Base-by-base conservation (phyloP, 2,329 filamentous ascomycete genomes). In the Paracamarosporium sp. region DNA sequence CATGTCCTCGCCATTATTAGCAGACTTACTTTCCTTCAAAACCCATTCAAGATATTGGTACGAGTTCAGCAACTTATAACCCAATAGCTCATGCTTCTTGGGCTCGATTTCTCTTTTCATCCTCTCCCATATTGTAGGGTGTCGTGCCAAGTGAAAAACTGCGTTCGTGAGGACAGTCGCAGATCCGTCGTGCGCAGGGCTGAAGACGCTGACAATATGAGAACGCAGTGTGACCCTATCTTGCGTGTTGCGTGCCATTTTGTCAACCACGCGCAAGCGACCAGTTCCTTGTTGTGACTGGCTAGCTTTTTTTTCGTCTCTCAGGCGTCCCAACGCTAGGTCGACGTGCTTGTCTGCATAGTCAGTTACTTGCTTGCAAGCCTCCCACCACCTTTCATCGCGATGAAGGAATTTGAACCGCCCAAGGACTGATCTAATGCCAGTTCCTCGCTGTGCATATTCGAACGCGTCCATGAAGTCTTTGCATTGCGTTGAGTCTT, bases 31-130 rank as follows among this genome's bases (percentile, higher is more conserved):
- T 53, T 63, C 61, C 9, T 48, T 50, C 6, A 58, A 48, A 13
- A 65, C 61, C 28, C 60, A 60, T 28, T 62, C 62, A 1, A 68
- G 60, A 36, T 68, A 68, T 24, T 58, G 50, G 35, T 60, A 63
- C 1, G 54, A 61, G 28, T 63, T 66, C 20, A 54, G 41, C 12
- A 54, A 11, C 13, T 46, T 41, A 12, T 54, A 38, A n/a, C 4
- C 17, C 47, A 50, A 40, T 3, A 31, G 12, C 20, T 50, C 3
- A 22, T 50, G 3, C 5, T 28, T 40, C 15, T 48, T 47, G 13
- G 53, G 35, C 17, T 60, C 28, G 35, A 67, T 56, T 28, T 68
- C 65, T 3, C 12, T 43, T 20, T 59, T 56, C 9, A 68, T 50
- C 44, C 55, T 60, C 4, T 50, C 47, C 63, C 63, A 67, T 27